These are phyloP conservation scores for Paramecium caudatum DNA, from an alignment of 73 alveolate species.

Conservation along the genomic window DNA sequence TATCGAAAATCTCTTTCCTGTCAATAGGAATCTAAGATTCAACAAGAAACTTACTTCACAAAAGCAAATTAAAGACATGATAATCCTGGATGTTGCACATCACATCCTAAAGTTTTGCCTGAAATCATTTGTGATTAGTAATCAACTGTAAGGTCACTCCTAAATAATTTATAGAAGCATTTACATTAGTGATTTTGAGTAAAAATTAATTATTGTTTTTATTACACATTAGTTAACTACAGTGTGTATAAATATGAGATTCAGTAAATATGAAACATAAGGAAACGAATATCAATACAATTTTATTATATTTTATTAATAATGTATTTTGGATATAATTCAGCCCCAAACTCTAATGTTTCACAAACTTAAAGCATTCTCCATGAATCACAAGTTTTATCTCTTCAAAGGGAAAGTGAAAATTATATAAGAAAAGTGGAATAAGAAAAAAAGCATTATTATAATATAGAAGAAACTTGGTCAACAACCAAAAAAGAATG, in stretches of 20 bases:
- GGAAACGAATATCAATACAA: too few relatives aligned
- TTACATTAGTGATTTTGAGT: too few relatives aligned
- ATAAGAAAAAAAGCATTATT: conserved; percentile 65
- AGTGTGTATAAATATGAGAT: too few relatives aligned
- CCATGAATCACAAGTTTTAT: conserved; percentile 62
- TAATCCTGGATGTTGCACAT: conserved; percentile 9
- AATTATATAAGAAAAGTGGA: conserved; percentile 76
- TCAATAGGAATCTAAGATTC: neutral
- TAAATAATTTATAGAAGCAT: too few relatives aligned
- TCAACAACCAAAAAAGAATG: conserved; percentile 64
- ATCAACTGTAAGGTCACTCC: conserved; percentile 12
- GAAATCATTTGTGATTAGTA: neutral
- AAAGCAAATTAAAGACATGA: neutral
- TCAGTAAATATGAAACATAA: too few relatives aligned
- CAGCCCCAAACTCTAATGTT: conserved; percentile 40
- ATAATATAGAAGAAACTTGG: conserved; percentile 66
- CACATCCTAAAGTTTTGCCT: neutral
- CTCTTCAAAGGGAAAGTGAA: conserved; percentile 73
- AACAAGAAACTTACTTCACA: neutral
- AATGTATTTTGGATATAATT: conserved; percentile 68
- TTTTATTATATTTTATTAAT: conserved; percentile 15
- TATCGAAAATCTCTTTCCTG: conserved; percentile 8
- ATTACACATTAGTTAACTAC: too few relatives aligned
- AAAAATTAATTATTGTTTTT: too few relatives aligned
- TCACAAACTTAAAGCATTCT: conserved; percentile 29